These are phyloP conservation scores for Rhynchosporium secalis DNA, from an alignment of 2,329 filamentous ascomycete genomes.

Conservation along the genomic window DNA sequence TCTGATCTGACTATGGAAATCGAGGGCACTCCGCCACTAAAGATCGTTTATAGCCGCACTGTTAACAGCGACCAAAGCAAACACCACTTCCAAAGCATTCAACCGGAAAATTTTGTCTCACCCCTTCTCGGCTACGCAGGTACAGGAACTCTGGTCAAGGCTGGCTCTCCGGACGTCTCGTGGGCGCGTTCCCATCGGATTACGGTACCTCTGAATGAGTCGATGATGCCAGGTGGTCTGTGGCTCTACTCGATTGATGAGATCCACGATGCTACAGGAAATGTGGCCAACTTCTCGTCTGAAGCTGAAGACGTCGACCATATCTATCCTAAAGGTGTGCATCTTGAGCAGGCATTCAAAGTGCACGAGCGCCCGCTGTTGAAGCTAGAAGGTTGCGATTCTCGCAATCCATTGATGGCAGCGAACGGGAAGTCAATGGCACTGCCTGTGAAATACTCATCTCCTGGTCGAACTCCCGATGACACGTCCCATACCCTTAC, in stretches of 20 bases:
- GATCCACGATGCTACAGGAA: constrained; percentile 87
- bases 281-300: constrained; percentile 72
- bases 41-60: constrained; percentile 86
- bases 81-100: constrained; percentile 89
- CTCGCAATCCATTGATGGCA: constrained; percentile 78
- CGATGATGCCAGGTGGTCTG: constrained; percentile 72
- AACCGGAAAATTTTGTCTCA: constrained; percentile 82
- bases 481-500: constrained; percentile 71
- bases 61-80: constrained; percentile 82
- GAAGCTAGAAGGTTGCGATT: constrained; percentile 72
- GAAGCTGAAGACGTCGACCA: constrained; percentile 67
- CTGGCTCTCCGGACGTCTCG: constrained; percentile 65
- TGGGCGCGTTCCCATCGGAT: constrained; percentile 81
- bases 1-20: constrained; percentile 84
- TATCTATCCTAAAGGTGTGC: constrained; percentile 56
- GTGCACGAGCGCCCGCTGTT: constrained; percentile 85
- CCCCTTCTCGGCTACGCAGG: constrained; percentile 66
- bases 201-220: constrained; percentile 84
- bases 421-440: constrained; percentile 68
- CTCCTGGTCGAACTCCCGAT: constrained; percentile 57
- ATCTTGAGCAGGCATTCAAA: constrained; percentile 73
- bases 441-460: constrained; percentile 71
- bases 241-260: constrained; percentile 93
- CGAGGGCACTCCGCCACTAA: constrained; percentile 83
- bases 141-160: constrained; percentile 56